phyloP scores from a whole-genome alignment of 2,329 filamentous ascomycete species.

The Cryphonectria japonica region DNA sequence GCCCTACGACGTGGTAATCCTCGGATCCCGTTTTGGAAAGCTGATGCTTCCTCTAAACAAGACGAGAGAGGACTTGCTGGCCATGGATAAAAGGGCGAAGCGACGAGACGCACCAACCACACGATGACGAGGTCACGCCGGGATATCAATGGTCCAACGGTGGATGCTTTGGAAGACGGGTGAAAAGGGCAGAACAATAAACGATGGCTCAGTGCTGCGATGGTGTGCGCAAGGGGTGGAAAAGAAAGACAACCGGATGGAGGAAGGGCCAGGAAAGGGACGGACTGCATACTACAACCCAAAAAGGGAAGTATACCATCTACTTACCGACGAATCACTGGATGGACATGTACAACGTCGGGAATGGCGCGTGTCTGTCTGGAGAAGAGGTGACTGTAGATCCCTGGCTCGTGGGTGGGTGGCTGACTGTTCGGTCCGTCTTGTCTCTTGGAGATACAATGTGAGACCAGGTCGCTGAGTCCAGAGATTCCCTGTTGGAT shows the following conservation, averaged over 20 bases:
- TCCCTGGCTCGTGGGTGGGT: conserved; percentile 16
- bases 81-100: not conserved
- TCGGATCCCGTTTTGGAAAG: conserved; percentile 16
- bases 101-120: conserved; percentile 17
- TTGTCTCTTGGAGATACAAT: conserved; percentile 20
- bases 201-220: not conserved
- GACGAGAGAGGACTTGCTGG: not conserved
- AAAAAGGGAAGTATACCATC: not conserved
- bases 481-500: conserved; percentile 9
- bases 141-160: conserved; percentile 18
- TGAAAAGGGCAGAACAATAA: too few species aligned
- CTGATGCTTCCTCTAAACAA: conserved; percentile 20
- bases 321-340: conserved; percentile 17
- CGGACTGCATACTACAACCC: not conserved
- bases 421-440: conserved; percentile 18
- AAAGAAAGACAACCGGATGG: not conserved
- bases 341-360: conserved; percentile 1
- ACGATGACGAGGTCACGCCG: conserved; percentile 17
- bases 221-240: not conserved
- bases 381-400: not conserved
- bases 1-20: conserved; percentile 8
- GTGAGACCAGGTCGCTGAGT: conserved; percentile 11
- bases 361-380: not conserved
- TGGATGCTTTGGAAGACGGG: too few species aligned
- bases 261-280: not conserved